Evolutionary conservation across 495 filamentous ascomycete genomes (phyloP).

Genomic region (Aspergillus panamensis): DNA sequence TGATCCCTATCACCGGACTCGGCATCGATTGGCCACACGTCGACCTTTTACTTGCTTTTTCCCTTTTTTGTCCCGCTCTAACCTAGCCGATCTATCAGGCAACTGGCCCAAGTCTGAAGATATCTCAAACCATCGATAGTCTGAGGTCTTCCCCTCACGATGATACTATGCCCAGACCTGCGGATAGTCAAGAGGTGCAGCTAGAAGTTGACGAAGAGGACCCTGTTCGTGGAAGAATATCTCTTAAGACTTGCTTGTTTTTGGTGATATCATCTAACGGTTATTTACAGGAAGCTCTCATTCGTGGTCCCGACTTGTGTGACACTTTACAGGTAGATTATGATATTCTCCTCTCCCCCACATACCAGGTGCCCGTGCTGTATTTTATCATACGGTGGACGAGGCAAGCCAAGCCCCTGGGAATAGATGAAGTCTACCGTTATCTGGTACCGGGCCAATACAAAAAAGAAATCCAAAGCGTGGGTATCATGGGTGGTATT

Average conservation of each 20-base stretch:
- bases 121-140: conserved; percentile 30
- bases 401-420: conserved; percentile 54
- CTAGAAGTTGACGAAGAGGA: conserved; percentile 34
- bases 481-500: conserved; percentile 70
- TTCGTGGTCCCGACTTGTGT: conserved; percentile 25
- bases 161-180: background rate
- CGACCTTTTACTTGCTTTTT: conserved; percentile 14
- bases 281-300: conserved; percentile 41
- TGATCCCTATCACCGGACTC: conserved; percentile 1
- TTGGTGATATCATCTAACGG: conserved; percentile 23
- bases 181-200: conserved; percentile 20
- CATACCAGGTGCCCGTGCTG: conserved; percentile 52
- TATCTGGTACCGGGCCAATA: conserved; percentile 64
- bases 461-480: conserved; percentile 51
- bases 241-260: background rate
- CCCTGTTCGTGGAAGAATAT: conserved; percentile 26
- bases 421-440: conserved; percentile 67
- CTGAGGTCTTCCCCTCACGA: conserved; percentile 1
- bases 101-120: conserved; percentile 33
- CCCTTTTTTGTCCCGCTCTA: conserved; percentile 13
- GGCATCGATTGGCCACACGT: background rate
- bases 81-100: conserved; percentile 22
- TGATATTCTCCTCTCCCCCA: conserved; percentile 49
- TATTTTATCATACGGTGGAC: conserved; percentile 57
- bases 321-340: conserved; percentile 46